Percentiles rank a stretch among this genome's conserved stretches.
Conservation (phyloP, 164 flowering plant genomes). For the Vitis rupestris region DNA sequence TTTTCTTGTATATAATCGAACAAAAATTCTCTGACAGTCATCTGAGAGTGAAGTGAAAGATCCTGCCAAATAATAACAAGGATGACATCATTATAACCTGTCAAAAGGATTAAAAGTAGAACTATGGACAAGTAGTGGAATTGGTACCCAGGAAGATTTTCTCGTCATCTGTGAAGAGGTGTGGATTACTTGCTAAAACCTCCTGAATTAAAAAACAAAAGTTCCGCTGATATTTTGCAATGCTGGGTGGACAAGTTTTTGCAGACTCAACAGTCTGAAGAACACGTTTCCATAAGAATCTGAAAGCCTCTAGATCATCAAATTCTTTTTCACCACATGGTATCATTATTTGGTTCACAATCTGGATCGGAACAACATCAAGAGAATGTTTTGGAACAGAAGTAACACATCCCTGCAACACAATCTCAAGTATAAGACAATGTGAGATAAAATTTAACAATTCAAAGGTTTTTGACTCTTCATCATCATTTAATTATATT, state of each 20-base stretch:
- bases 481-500: background rate
- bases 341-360: constrained; percentile 33
- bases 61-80: constrained; percentile 41
- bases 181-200: constrained; percentile 47
- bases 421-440: constrained; percentile 5
- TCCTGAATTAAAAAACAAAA: constrained; percentile 64
- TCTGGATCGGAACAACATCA: constrained; percentile 59
- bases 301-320: constrained; percentile 28
- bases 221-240: constrained; percentile 67
- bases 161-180: constrained; percentile 71
- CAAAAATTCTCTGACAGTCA: constrained; percentile 85
- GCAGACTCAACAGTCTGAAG: constrained; percentile 41
- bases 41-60: constrained; percentile 62
- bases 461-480: background rate
- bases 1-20: constrained; percentile 84
- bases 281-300: constrained; percentile 51
- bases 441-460: background rate
- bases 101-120: constrained; percentile 5
- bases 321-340: constrained; percentile 21
- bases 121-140: constrained; percentile 2
- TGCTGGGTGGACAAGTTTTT: constrained; percentile 30
- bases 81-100: constrained; percentile 8
- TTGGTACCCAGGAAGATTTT: constrained; percentile 56
- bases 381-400: constrained; percentile 51
- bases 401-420: constrained; percentile 62